Percentiles rank a stretch among this genome's conserved stretches.
These are phyloP conservation scores for Lentinula aciculospora DNA, from an alignment of 768 basidiomycete species.

Conservation along the genomic window DNA sequence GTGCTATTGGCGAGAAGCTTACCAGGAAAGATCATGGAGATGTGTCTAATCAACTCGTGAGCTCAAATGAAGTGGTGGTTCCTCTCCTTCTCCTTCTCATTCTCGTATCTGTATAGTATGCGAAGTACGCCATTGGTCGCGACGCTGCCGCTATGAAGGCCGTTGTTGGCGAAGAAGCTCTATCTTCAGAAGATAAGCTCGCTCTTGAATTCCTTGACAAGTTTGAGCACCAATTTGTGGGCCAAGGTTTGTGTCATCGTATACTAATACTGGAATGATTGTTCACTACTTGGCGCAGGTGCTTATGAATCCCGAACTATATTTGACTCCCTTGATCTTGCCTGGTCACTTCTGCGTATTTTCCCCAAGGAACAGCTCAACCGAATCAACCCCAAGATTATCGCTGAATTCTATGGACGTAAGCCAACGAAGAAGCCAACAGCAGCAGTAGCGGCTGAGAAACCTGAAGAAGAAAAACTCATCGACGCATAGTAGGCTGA, in stretches of 20 bases:
- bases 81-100: constrained; percentile 10
- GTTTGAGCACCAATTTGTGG: constrained; percentile 96
- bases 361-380: constrained; percentile 99
- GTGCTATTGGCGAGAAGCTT: constrained; percentile 95
- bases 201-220: constrained; percentile 97
- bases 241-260: constrained; percentile 66
- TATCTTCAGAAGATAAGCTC: constrained; percentile 92
- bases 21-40: constrained; percentile 99
- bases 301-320: constrained; percentile 93
- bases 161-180: constrained; percentile 96
- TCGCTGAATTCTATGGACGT: constrained; percentile 87
- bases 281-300: constrained; percentile 38
- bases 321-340: constrained; percentile 95
- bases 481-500: constrained; percentile 51
- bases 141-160: constrained; percentile 99
- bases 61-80: constrained; percentile 21
- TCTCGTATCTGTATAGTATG: constrained; percentile 55
- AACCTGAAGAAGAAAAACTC: constrained; percentile 48
- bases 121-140: constrained; percentile 96
- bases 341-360: constrained; percentile 93
- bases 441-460: constrained; percentile 42
- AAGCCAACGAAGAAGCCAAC: constrained; percentile 66
- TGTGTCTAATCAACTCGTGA: constrained; percentile 95
- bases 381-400: constrained; percentile 95
- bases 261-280: not conserved